Conservation (phyloP, 2,329 filamentous ascomycete species). For the Sporothrix globosa region DNA sequence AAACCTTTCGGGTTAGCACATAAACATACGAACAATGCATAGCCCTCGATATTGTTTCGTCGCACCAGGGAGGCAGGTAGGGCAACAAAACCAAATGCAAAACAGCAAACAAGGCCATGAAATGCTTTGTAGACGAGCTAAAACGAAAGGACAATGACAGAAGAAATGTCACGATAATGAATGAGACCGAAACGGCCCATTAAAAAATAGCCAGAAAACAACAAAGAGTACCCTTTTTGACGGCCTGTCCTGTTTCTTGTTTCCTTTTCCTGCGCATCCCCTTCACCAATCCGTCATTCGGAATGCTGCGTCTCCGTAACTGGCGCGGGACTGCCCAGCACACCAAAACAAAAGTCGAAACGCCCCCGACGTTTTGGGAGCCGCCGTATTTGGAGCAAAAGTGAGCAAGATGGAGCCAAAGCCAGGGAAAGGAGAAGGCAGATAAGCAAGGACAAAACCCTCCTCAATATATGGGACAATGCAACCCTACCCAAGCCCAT, state of each 20-base stretch:
- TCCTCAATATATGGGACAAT: slow-evolving; percentile 28
- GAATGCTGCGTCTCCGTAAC: slow-evolving; percentile 26
- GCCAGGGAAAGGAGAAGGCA: neutral
- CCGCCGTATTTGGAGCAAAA: neutral
- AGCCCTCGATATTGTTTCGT: slow-evolving; percentile 16
- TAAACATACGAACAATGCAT: slow-evolving; percentile 4
- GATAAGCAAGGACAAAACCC: neutral
- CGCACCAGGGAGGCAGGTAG: slow-evolving; percentile 4
- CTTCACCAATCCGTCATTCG: neutral
- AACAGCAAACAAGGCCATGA: neutral
- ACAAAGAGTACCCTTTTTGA: neutral
- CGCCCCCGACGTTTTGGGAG: slow-evolving; percentile 31
- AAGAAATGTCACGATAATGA: neutral
- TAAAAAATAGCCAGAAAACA: neutral
- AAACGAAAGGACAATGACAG: neutral
- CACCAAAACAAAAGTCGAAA: slow-evolving; percentile 33
- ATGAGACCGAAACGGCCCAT: neutral
- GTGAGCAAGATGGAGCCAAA: neutral
- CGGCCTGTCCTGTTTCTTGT: slow-evolving; percentile 9
- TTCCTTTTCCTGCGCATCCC: neutral
- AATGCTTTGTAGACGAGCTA: neutral
- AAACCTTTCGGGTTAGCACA: neutral
- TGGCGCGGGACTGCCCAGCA: slow-evolving; percentile 16
- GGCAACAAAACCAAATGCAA: neutral
- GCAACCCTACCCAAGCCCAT: slow-evolving; percentile 21